Conservation (phyloP, 2,329 filamentous ascomycete species). For the Fusarium algeriense region DNA sequence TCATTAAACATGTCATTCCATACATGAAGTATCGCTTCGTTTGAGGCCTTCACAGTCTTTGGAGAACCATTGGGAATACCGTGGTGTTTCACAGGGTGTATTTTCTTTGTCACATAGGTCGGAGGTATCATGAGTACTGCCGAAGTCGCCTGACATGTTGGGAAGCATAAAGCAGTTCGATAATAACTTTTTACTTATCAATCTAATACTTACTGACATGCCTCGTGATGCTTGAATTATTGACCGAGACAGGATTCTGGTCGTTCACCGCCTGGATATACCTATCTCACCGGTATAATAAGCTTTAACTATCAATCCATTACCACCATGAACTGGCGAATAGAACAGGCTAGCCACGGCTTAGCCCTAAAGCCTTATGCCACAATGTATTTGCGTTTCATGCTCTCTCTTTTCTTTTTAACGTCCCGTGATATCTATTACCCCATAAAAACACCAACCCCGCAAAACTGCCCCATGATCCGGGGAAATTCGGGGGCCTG, state of each 20-base stretch:
- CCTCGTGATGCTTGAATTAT: rapidly evolving
- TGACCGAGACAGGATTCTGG: not conserved
- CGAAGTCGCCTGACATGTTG: too few species aligned
- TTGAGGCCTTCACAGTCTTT: rapidly evolving
- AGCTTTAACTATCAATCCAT: too few species aligned
- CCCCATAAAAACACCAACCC: constrained; percentile 37
- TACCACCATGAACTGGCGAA: not conserved
- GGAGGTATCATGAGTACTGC: rapidly evolving
- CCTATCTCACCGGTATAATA: too few species aligned
- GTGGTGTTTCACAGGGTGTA: not conserved
- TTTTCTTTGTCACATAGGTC: rapidly evolving
- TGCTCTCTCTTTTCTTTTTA: constrained; percentile 5
- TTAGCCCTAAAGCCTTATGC: not conserved
- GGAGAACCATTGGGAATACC: rapidly evolving
- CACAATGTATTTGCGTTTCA: not conserved
- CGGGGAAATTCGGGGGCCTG: constrained; percentile 35
- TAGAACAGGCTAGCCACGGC: constrained; percentile 1
- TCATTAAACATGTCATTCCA: not conserved
- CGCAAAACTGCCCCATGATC: constrained; percentile 29
- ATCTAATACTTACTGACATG: rapidly evolving
- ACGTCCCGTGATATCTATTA: constrained; percentile 21
- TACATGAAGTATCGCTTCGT: not conserved
- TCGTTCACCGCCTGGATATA: not conserved
- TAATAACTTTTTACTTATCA: rapidly evolving
- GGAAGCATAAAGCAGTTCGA: rapidly evolving